Evolutionary conservation across 1,284 basidiomycete genomes (phyloP), one percentile per base, ranked within the genome.

Genomic region (Trichosporon ovoides): DNA sequence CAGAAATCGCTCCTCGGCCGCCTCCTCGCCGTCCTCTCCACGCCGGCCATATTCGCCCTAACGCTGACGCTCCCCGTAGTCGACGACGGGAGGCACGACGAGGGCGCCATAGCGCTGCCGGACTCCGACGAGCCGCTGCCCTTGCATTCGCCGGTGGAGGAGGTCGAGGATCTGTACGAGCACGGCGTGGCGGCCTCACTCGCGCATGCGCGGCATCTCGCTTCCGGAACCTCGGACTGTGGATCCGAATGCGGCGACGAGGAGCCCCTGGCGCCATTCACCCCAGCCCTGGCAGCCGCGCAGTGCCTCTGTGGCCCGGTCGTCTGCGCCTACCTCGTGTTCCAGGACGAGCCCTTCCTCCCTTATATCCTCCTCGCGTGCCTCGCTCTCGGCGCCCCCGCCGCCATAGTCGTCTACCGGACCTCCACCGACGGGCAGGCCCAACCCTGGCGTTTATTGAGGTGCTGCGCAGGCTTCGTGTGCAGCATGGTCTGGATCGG

Each of bases 401-500:
- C 84, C 0, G 79, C 79, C 10, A 89, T 91, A 0, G 56, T 84
- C 14, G 73, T 81, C 3, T 75, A 83, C n/a, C 71, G 83, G 0
- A 85, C 86, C 70, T 83, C 85, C 1, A 81, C 82, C 3, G 81
- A 83, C 53, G 87, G 87, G 1, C 79, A 81, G 6, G 81, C 85
- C 56, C 80, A 82, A 0, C 77, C 82, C 2, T 83, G 84, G 55
- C 82, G 84, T 52, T 80, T 90, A 72, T 81, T 83, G n/a, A 82
- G 91, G 16, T 94, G 90, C 71, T 87, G 85, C 37, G 85, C 91
- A 80, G 93, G 93, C 1, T 97, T 97, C 77, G 76, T 87, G 33
- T 87, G 94, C 37, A 83, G 91, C 13, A 84, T 95, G 66, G 85
- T 96, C 5, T 96, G 93, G 93, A 95, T 96, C 67, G 91, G 94